Evolutionary conservation across 305 asterid genomes (phyloP), one percentile per base, ranked within the genome.

Genomic region (Petunia hybrid): DNA sequence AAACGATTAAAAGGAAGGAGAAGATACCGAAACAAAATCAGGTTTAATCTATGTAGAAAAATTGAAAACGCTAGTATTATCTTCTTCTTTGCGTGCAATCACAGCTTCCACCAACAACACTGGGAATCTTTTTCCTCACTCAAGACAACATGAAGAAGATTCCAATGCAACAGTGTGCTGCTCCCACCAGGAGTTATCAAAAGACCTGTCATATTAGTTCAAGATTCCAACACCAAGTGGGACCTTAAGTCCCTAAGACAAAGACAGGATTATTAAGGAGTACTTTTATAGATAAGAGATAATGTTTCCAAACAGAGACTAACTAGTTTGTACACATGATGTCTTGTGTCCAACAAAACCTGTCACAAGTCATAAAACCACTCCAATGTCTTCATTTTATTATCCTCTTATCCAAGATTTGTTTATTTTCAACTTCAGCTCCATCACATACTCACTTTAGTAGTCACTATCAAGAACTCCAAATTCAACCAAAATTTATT

Each of bases 181-280:
- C 78, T 13, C 78, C 78, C 78, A 35, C 63, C 13, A 35, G 45
- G 63, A 73, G 13, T 16, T 45, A 71, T 71, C 78, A 71, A 48
- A 71, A 61, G 63, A 51, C 78, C 51, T 51, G 78, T 73, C 78
- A 36, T 51, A 77, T 42, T 22, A 77, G 13, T 60, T 43, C 73
- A 77, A 61, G 81, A 61, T 43, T 77, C 80, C 81, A 77, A 61
- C 68, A 22, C 36, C 35, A 43, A 41, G 81, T 77, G 81, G 81
- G 59, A 59, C 73, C 73, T 59, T 6, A 38, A 22, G 71, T 48
- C 14, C 2, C 65, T 61, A 36, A 61, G 73, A 77, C 71, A 77
- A 1, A 57, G 46, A 77, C 81, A 61, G 22, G 81, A 77, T 61
- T 77, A 63, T 59, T 22, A 5, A 38, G 42, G 42, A 61, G 22